Evolutionary conservation across 192 early-diverging fungal genomes (phyloP).

Genomic region (Allomyces arbusculus): DNA sequence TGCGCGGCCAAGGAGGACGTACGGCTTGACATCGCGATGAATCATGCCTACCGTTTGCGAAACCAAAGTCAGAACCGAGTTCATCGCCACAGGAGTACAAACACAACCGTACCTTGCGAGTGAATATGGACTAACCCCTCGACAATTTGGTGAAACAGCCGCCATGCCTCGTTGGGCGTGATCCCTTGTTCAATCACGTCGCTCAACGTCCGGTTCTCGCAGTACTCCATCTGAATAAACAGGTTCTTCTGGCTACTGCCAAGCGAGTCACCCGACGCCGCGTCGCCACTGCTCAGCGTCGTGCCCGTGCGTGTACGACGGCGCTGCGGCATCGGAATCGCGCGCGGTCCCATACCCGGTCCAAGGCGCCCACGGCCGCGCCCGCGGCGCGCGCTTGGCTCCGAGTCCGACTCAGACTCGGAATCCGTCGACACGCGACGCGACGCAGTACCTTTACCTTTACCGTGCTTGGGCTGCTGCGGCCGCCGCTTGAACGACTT

Average conservation of each 20-base stretch:
- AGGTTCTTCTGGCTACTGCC: conserved; percentile 19
- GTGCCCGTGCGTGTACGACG: conserved; percentile 1
- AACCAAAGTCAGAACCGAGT: background rate
- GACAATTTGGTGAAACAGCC: conserved; percentile 69
- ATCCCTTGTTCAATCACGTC: conserved; percentile 63
- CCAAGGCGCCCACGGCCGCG: background rate
- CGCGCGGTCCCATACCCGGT: too few species aligned
- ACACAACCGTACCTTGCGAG: conserved; percentile 47
- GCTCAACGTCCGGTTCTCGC: conserved; percentile 75
- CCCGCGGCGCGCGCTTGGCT: background rate
- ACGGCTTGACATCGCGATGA: conserved; percentile 77
- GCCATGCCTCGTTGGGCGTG: conserved; percentile 61
- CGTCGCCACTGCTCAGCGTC: background rate
- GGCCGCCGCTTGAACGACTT: conserved; percentile 1
- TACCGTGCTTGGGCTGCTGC: background rate
- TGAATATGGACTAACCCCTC: conserved; percentile 82
- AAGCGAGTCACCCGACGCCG: background rate
- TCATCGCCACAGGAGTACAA: too few species aligned
- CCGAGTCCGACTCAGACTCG: background rate
- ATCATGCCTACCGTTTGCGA: conserved; percentile 28
- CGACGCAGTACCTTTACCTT: background rate
- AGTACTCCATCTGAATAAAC: conserved; percentile 98
- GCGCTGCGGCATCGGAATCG: background rate
- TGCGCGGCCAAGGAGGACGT: conserved; percentile 5
- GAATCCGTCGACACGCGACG: too few species aligned